Base-by-base conservation (phyloP, 2,329 filamentous ascomycete species). In the Trichoderma hamatum region DNA sequence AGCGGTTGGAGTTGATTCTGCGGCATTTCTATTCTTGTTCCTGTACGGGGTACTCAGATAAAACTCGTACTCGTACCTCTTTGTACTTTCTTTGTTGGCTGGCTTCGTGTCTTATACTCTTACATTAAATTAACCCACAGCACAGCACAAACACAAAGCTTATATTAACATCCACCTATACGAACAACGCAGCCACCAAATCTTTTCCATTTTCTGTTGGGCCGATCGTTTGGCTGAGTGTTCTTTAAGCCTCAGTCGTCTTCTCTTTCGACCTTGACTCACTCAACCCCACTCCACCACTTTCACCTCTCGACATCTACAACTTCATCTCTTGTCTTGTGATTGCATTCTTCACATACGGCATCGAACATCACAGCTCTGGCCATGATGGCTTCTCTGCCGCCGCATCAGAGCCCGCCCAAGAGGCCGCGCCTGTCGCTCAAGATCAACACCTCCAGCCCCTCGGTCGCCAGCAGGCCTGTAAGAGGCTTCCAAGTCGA, bases 401-500 rank as follows among this genome's bases (percentile, higher is more conserved):
- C 69, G 7, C 36, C n/a, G 3, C 36, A 67, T 1, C 68, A 63
- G 28, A 65, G 28, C 28, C 55, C 60, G 21, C 76, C 81, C 65
- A 86, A 83, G 80, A 83, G 83, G 75, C 88, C 88, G 3, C 82
- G 86, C 74, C 79, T 90, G 71, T 86, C 85, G 66, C 83, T 88
- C 73, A 84, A 86, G 75, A 88, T 83, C 74, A 85, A 85, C 73
- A 80, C 84, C 28, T 76, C 81, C 34, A 75, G 78, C 68, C 78
- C 77, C 39, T 34, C 56, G 30, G 34, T 51, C 43, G 11, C 65
- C 34, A 39, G 56, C 56, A 82, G 79, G 66, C 76, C 82, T 26
- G 71, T 73, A 19, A 73, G 76, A 70, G 75, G 74, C 58, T 77
- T 76, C 66, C 68, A 74, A 49, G 72, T 86, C 49, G 84, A 89